A percentile compares a stretch with the other conserved stretches of the same genome.
Evolutionary conservation across 176 grass and related monocot genomes (phyloP).

Genomic region (Cymbopogon citratus): DNA sequence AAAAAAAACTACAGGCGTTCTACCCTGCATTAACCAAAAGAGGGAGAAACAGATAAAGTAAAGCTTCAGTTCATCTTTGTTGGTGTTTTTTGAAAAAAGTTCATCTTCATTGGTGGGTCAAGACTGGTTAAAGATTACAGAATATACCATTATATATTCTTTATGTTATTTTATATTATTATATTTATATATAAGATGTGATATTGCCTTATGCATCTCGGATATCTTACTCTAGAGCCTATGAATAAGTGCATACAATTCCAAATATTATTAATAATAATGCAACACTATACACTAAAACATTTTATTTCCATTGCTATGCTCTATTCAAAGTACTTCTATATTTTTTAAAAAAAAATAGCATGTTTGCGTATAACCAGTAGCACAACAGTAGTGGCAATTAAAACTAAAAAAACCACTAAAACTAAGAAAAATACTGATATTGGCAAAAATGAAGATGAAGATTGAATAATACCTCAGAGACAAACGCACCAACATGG

Average conservation of each 20-base stretch:
- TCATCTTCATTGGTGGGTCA: not conserved
- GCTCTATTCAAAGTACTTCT: not conserved
- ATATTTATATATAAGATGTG: not conserved
- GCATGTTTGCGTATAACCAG: not conserved
- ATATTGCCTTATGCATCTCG: not conserved
- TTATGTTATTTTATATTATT: not conserved
- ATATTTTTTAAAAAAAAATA: not conserved
- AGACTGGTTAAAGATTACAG: not conserved
- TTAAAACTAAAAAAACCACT: not conserved
- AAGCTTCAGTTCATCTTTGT: not conserved
- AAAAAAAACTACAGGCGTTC: not conserved
- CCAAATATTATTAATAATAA: not conserved
- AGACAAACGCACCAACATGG: slow-evolving; percentile 89
- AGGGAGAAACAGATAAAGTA: not conserved
- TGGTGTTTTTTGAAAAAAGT: not conserved
- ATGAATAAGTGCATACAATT: not conserved
- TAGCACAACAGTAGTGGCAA: not conserved
- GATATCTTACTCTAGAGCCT: not conserved
- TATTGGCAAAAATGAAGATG: not conserved
- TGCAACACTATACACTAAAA: not conserved
- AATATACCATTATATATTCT: not conserved
- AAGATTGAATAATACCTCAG: slow-evolving; percentile 56
- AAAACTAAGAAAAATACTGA: slow-evolving; percentile 18
- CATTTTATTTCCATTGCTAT: not conserved
- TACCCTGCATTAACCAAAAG: not conserved